Base-by-base conservation (phyloP, 2,329 filamentous ascomycete genomes). In the Aspergillus aculeatus region DNA sequence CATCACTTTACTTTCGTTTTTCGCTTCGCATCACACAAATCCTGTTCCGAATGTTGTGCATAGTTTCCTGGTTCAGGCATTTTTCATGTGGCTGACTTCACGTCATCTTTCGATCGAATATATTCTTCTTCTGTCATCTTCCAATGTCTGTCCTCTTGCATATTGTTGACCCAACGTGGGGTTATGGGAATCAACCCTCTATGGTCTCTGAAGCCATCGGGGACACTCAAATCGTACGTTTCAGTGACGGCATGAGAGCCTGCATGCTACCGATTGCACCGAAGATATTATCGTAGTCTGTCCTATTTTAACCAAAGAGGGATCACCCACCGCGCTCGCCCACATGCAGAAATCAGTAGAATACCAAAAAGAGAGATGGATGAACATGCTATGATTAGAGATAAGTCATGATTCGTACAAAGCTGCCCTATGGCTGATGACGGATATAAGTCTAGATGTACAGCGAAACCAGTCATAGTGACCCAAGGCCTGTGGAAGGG, bases 81-180 rank as follows among this genome's bases (percentile, higher is more conserved):
- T 12, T 19, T 54, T 10, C 48, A 57, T 59, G 47, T 32, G 49
- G 49, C 29, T 55, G 26, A 31, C 31, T 29, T 57, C 24, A 52
- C 35, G 38, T 11, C 49, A 54, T 29, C 4, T 62, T 54, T 56
- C 60, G 49, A 54, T 56, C 47, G 56, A 59, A 58, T 56, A 65
- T 63, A 63, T 29, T 47, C 50, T 60, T 59, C n/a, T 23, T 59
- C 41, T 50, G 47, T 41, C 31, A 23, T 29, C 26, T 29, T 29
- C 26, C 52, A 41, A 47, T 44, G 47, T 60, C 47, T 3, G 16
- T 38, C n/a, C 31, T 38, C 19, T 44, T 19, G 38, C 24, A 48
- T 3, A 23, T 44, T 19, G 47, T 47, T 51, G 21, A 24, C 31
- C n/a, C 47, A 48, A 5, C 5, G n/a, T 19, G 24, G 29, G 53